Evolutionary conservation across 805 yeast species (phyloP).

Genomic region (Wickerhamomyces strasburgensis): DNA sequence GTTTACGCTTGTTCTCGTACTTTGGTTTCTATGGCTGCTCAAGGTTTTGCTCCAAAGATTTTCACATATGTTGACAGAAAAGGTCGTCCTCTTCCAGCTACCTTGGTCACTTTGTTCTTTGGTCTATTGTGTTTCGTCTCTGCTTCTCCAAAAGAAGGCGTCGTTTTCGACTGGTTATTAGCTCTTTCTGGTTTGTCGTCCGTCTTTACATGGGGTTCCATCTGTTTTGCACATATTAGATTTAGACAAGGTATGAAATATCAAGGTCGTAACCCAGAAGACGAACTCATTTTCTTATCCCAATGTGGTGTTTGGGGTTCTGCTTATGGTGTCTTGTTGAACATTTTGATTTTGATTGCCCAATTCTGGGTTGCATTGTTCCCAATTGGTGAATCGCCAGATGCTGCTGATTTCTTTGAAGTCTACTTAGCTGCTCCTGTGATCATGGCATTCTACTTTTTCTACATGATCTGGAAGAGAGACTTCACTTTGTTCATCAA

Average conservation of each 20-base stretch:
- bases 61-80: constrained; percentile 42
- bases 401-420: constrained; percentile 31
- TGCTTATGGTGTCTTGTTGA: constrained; percentile 49
- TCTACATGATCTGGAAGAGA: constrained; percentile 39
- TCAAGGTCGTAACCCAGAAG: constrained; percentile 59
- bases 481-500: constrained; percentile 37
- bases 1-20: constrained; percentile 54
- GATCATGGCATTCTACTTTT: constrained; percentile 31
- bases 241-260: constrained; percentile 50
- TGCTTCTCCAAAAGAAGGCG: constrained; percentile 48
- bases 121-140: constrained; percentile 59
- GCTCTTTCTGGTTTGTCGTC: constrained; percentile 71
- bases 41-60: constrained; percentile 45
- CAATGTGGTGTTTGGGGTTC: constrained; percentile 68
- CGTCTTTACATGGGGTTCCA: constrained; percentile 71
- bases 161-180: constrained; percentile 66
- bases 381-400: constrained; percentile 31
- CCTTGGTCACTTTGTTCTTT: constrained; percentile 35
- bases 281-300: constrained; percentile 61
- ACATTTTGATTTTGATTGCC: constrained; percentile 56
- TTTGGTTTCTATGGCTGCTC: constrained; percentile 44
- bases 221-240: constrained; percentile 60
- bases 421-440: constrained; percentile 39
- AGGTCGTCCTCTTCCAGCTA: constrained; percentile 52
- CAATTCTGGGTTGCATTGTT: constrained; percentile 72